phyloP scores from a whole-genome alignment of 768 basidiomycete species.

The Trametes cinnabarina region DNA sequence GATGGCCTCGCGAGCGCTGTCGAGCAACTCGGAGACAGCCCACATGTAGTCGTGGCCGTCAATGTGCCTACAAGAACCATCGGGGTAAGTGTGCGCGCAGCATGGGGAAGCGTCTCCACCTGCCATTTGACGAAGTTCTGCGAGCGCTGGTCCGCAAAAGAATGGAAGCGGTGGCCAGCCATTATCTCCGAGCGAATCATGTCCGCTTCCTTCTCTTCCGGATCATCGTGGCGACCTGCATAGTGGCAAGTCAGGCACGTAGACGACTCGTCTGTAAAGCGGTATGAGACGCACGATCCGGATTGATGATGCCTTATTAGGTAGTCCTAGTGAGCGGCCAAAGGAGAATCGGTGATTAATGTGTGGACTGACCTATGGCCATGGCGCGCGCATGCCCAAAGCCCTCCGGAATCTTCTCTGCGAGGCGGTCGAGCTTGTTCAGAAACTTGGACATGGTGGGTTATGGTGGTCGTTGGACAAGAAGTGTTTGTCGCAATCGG shows the following conservation, averaged over 20 bases:
- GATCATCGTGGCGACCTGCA: conserved; percentile 66
- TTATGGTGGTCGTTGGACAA: conserved; percentile 3
- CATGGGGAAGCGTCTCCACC: conserved; percentile 12
- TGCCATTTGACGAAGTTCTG: conserved; percentile 84
- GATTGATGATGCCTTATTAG: conserved; percentile 32
- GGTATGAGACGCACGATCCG: conserved; percentile 31
- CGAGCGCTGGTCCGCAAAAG: conserved; percentile 73
- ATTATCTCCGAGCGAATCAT: conserved; percentile 72
- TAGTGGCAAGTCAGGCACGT: background rate
- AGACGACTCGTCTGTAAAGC: background rate
- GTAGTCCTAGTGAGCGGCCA: background rate
- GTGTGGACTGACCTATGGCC: conserved; percentile 32
- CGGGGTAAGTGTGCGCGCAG: background rate
- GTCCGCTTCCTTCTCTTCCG: conserved; percentile 70
- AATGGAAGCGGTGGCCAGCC: conserved; percentile 75
- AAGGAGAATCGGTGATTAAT: background rate
- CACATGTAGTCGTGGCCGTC: conserved; percentile 98
- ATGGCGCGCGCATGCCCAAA: conserved; percentile 36
- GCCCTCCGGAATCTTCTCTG: conserved; percentile 34
- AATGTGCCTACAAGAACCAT: conserved; percentile 56
- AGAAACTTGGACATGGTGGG: conserved; percentile 16
- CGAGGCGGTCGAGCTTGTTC: conserved; percentile 7
- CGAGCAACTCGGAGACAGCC: conserved; percentile 89
- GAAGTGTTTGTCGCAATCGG: background rate
- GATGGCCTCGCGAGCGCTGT: conserved; percentile 75